A percentile compares a stretch with the other conserved stretches of the same genome.
Conservation (phyloP, 1,139 yeast species). For the Lodderomyces beijingensis region DNA sequence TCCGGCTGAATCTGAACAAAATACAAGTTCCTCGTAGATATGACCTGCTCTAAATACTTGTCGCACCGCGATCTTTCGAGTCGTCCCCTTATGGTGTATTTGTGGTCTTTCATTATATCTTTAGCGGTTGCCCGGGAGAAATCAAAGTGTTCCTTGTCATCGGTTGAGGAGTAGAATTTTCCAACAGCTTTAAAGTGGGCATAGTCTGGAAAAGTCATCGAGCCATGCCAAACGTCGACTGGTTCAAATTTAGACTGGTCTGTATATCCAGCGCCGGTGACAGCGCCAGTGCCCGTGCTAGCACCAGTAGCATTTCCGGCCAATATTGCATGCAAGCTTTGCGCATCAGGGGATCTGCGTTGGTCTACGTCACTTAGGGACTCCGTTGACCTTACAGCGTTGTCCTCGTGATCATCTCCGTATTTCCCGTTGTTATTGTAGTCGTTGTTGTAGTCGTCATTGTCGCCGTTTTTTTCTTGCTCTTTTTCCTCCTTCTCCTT, state of each 20-base stretch:
- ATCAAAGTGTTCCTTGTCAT: slow-evolving; percentile 20
- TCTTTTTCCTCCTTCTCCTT: slow-evolving; percentile 4
- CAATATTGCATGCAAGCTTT: slow-evolving; percentile 20
- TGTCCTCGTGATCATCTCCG: neutral
- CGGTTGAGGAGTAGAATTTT: slow-evolving; percentile 38
- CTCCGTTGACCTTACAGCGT: slow-evolving; percentile 1
- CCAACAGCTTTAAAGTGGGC: slow-evolving; percentile 45
- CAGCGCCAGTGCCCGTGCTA: too few relatives aligned
- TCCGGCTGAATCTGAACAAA: slow-evolving; percentile 35
- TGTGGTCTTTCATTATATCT: slow-evolving; percentile 25
- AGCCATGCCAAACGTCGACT: slow-evolving; percentile 50
- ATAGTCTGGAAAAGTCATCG: slow-evolving; percentile 51
- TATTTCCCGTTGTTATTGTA: slow-evolving; percentile 1
- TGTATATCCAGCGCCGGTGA: too few relatives aligned
- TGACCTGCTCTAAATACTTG: slow-evolving; percentile 49
- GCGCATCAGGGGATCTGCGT: slow-evolving; percentile 15
- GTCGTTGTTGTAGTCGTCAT: neutral
- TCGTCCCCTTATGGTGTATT: slow-evolving; percentile 59
- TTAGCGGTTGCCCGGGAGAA: slow-evolving; percentile 24
- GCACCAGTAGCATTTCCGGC: slow-evolving; percentile 7
- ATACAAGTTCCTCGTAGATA: slow-evolving; percentile 44
- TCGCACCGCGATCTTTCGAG: slow-evolving; percentile 53
- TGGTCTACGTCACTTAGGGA: slow-evolving; percentile 3
- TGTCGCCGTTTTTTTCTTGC: neutral
- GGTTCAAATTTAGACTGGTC: slow-evolving; percentile 4